A percentile compares a stretch with the other conserved stretches of the same genome.
phyloP scores from a whole-genome alignment of 1,139 yeast species.

The Candida sp. region DNA sequence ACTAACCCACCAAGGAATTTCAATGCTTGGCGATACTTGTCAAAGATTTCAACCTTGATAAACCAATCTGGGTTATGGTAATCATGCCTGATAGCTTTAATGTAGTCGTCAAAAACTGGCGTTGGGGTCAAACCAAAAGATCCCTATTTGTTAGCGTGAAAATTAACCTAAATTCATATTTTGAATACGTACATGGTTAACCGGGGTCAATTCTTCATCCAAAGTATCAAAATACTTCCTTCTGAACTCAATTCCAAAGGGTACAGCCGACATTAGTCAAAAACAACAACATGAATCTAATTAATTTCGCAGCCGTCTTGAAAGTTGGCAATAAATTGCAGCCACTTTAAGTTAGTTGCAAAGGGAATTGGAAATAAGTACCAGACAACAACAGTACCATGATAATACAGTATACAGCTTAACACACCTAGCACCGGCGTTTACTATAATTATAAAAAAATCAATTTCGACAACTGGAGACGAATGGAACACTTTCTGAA shows the following conservation, averaged over 20 bases:
- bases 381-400: too few relatives aligned
- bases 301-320: neutral
- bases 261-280: conserved; percentile 6
- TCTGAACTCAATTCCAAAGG: conserved; percentile 55
- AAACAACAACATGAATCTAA: neutral
- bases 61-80: conserved; percentile 38
- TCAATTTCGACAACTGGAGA: too few relatives aligned
- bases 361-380: too few relatives aligned
- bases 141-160: conserved; percentile 20
- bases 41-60: conserved; percentile 15
- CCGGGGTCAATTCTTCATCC: conserved; percentile 31
- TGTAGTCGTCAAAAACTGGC: conserved; percentile 23
- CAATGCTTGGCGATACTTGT: conserved; percentile 22
- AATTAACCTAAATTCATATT: neutral
- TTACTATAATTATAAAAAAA: too few relatives aligned
- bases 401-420: too few relatives aligned
- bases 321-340: neutral
- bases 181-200: conserved; percentile 33
- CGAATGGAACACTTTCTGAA: too few relatives aligned
- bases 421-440: too few relatives aligned
- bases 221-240: conserved; percentile 40
- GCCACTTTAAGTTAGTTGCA: neutral
- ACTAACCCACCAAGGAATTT: conserved; percentile 22
- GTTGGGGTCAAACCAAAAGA: conserved; percentile 48
- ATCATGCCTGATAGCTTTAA: conserved; percentile 20